Conservation (phyloP, 768 basidiomycete species). For the Rhizopogon roseolus region DNA sequence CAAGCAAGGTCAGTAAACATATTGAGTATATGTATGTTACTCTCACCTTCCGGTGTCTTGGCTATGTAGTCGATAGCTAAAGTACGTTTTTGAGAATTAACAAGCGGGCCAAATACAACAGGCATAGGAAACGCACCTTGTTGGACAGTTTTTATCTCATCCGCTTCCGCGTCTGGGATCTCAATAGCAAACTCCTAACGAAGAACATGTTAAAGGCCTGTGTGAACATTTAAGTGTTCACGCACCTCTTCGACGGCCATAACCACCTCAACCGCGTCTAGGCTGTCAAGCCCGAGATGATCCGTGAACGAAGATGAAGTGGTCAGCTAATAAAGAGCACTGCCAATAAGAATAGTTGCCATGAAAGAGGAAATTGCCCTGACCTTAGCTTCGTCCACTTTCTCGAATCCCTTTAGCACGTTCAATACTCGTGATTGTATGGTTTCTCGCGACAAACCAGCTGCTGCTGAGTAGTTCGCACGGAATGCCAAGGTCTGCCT, state of each 20-base stretch:
- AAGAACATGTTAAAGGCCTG: background rate
- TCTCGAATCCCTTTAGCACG: constrained; percentile 28
- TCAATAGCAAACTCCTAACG: constrained; percentile 92
- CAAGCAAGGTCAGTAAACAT: constrained; percentile 12
- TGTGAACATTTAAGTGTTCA: constrained; percentile 1
- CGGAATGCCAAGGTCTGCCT: constrained; percentile 23
- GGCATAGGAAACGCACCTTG: constrained; percentile 59
- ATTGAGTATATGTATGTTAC: constrained; percentile 2
- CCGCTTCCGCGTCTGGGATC: constrained; percentile 96
- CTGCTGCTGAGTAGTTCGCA: constrained; percentile 24
- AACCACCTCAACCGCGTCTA: constrained; percentile 96
- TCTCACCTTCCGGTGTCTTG: constrained; percentile 84
- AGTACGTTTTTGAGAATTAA: constrained; percentile 8
- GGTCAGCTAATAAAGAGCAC: constrained; percentile 48
- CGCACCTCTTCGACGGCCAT: constrained; percentile 95
- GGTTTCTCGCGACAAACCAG: constrained; percentile 17
- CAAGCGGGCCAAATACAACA: background rate
- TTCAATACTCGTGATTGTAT: constrained; percentile 21
- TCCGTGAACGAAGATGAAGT: constrained; percentile 47
- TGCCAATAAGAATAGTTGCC: constrained; percentile 28
- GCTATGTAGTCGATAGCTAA: constrained; percentile 92
- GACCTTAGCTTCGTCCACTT: constrained; percentile 25
- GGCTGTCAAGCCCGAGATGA: constrained; percentile 72
- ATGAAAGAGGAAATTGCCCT: background rate
- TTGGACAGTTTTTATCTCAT: constrained; percentile 86